phyloP scores from a whole-genome alignment of 2,329 filamentous ascomycete genomes.

The Phialemoniopsis sp. region DNA sequence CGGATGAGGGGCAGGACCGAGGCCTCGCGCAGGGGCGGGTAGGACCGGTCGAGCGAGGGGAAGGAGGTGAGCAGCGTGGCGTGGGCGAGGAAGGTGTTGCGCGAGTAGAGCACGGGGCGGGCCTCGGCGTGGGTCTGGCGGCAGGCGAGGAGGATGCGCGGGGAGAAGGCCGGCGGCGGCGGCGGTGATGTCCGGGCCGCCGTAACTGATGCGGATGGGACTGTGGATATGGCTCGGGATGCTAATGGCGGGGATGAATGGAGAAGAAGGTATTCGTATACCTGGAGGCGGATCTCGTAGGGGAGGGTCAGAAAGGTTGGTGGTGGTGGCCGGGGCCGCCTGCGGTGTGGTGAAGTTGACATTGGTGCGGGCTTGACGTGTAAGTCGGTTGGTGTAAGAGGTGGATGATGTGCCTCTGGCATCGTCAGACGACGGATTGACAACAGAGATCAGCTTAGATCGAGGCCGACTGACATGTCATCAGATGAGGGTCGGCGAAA shows the following conservation, averaged over 20 bases:
- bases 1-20: slow-evolving; percentile 5
- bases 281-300: slow-evolving; percentile 40
- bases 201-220: too few relatives aligned
- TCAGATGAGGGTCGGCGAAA: too few relatives aligned
- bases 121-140: slow-evolving; percentile 36
- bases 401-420: too few relatives aligned
- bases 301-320: slow-evolving; percentile 33
- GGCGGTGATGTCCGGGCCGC: too few relatives aligned
- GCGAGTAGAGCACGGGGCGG: slow-evolving; percentile 32
- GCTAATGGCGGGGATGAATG: slow-evolving; percentile 17
- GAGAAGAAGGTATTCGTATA: slow-evolving; percentile 37
- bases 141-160: slow-evolving; percentile 33
- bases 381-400: background rate
- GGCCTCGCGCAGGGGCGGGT: slow-evolving; percentile 30
- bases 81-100: slow-evolving; percentile 40
- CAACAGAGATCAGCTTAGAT: too few relatives aligned
- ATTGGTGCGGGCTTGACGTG: background rate
- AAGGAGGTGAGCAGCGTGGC: slow-evolving; percentile 31
- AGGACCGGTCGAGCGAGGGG: slow-evolving; percentile 30
- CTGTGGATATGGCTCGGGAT: too few relatives aligned
- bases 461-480: too few relatives aligned
- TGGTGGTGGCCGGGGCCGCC: slow-evolving; percentile 2
- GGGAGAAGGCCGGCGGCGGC: slow-evolving; percentile 19
- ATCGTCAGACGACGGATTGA: too few relatives aligned
- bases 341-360: background rate